Base-by-base conservation (phyloP, 2,329 filamentous ascomycete genomes). In the Escovopsis sp. region DNA sequence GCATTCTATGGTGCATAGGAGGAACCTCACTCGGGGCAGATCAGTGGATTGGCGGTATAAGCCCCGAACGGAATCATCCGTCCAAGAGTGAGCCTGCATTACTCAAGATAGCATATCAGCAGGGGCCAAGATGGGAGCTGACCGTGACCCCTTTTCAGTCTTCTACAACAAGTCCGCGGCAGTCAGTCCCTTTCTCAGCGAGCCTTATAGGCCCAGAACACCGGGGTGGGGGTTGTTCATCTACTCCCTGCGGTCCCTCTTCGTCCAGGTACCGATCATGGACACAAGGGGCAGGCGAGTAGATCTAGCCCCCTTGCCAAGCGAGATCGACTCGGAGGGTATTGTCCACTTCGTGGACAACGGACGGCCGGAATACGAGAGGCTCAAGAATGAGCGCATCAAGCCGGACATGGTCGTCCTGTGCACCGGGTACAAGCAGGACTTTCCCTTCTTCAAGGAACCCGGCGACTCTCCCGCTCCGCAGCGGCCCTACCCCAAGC, bases 371-470 rank as follows among this genome's bases (percentile, higher is more conserved):
- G 58, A 62, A 35, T 55, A 51, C n/a, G 42, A 56, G 5, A 47
- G 48, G 6, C 53, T 64, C 39, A 52, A 51, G 38, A 34, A 46
- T 0, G 50, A 50, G 9, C 39, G 29, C n/a, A 51, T 64, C 29
- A 58, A 56, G 7, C 63, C 65, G 0, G 65, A 70, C 42, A 47
- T 69, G 2, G 45, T 69, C 2, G 51, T 70, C 16, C 57, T 65
- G 33, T 61, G 60, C 25, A 70, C 67, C 1, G 67, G 67, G 0
- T 71, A 70, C 47, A 53, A 52, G 1, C 61, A 63, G n/a, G 51
- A 50, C 1, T 66, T 68, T 30, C 54, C 51, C 0, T 68, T 67
- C 48, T 50, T 67, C 2, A 39, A 51, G 5, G 33, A 33, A 11
- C 16, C 34, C 4, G 35, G 40, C 12, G 35, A 29, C 5, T 25